These are phyloP conservation scores for Serpula lacrymans DNA, from an alignment of 768 basidiomycete genomes.

Conservation along the genomic window DNA sequence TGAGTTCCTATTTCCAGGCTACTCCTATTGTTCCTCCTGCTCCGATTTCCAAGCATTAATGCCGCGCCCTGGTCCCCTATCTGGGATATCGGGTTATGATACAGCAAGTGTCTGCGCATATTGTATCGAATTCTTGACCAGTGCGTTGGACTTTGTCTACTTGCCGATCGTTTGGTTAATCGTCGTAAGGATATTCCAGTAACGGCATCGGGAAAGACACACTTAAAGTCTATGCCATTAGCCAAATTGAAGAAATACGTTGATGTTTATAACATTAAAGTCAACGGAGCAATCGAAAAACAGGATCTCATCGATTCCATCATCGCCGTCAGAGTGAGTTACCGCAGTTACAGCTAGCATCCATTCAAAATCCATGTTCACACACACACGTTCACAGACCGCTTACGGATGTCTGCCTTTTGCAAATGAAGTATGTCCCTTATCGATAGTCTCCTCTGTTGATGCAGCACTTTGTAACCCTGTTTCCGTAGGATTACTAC, in stretches of 20 bases:
- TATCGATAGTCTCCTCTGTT: neutral
- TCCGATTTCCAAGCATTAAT: constrained; percentile 75
- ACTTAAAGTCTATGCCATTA: constrained; percentile 54
- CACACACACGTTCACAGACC: constrained; percentile 33
- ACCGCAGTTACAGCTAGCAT: neutral
- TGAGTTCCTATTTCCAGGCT: constrained; percentile 42
- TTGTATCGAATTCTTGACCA: constrained; percentile 67
- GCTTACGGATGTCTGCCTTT: constrained; percentile 59
- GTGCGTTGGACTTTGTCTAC: constrained; percentile 39
- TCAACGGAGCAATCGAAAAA: constrained; percentile 67
- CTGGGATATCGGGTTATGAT: constrained; percentile 53
- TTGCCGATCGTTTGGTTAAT: constrained; percentile 1
- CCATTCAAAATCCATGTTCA: neutral
- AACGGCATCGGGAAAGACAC: constrained; percentile 59
- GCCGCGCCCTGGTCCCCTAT: constrained; percentile 50
- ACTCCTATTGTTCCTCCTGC: constrained; percentile 69
- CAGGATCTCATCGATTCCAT: constrained; percentile 73
- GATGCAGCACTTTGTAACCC: neutral
- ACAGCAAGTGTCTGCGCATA: constrained; percentile 63
- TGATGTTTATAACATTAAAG: constrained; percentile 63
- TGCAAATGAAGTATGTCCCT: constrained; percentile 50
- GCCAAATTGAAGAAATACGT: constrained; percentile 67
- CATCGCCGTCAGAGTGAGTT: constrained; percentile 45
- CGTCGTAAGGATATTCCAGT: constrained; percentile 37
- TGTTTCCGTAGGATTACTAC: constrained; percentile 14